A percentile compares a stretch with the other conserved stretches of the same genome.
These are phyloP conservation scores for Rhododendron kiyosumense DNA, from an alignment of 148 eudicot species.

Conservation along the genomic window DNA sequence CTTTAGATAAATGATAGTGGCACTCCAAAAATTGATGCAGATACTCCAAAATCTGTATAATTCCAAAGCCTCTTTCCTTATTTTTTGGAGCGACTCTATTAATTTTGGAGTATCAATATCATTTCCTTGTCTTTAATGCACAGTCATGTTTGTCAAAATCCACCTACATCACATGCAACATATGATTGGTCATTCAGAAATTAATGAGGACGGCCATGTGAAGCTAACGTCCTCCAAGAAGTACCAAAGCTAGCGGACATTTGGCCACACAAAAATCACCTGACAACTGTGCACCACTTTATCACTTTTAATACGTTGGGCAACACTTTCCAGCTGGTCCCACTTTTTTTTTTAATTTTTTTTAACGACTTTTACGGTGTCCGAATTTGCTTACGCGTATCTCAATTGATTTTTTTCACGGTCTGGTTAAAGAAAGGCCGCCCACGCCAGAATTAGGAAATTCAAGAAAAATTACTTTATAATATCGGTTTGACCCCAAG, in stretches of 20 bases:
- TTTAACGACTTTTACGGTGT: too few species aligned
- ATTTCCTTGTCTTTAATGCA: too few species aligned
- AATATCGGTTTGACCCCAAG: too few species aligned
- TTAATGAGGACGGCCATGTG: neutral
- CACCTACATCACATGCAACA: neutral
- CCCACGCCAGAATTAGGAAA: too few species aligned
- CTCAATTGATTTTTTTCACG: neutral
- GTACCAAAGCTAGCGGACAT: neutral
- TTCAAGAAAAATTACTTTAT: too few species aligned
- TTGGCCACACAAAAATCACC: constrained; percentile 3
- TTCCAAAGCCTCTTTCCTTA: too few species aligned
- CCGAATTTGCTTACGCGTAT: neutral
- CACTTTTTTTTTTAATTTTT: neutral
- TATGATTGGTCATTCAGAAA: neutral
- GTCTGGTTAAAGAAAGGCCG: too few species aligned
- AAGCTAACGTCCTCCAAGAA: neutral
- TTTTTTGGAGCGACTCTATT: too few species aligned
- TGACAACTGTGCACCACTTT: neutral
- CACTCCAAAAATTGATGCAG: too few species aligned
- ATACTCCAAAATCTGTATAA: too few species aligned
- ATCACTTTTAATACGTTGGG: neutral
- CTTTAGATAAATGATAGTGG: too few species aligned
- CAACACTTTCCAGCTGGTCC: neutral
- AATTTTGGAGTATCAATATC: too few species aligned
- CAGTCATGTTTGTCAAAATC: neutral